Conservation (phyloP, 257 asterid species). For the Solanum sejunctum region DNA sequence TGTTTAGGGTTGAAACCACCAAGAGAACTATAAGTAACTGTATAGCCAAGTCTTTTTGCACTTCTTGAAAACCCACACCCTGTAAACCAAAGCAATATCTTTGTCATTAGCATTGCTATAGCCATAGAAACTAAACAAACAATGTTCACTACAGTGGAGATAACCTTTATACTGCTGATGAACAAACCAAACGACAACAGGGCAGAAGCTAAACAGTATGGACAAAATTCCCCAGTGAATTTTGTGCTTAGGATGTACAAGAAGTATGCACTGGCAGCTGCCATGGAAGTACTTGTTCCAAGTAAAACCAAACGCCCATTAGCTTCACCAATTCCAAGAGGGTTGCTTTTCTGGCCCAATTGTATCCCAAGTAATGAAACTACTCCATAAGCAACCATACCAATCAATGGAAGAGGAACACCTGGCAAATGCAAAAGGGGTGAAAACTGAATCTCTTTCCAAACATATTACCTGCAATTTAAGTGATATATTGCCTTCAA, state of each 20-base stretch:
- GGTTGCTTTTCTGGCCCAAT: conserved; percentile 30
- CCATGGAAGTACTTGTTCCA: conserved; percentile 79
- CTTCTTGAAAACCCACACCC: conserved; percentile 43
- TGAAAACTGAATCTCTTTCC: conserved; percentile 4
- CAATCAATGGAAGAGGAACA: conserved; percentile 79
- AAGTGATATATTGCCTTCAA: not conserved
- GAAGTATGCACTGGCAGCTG: conserved; percentile 84
- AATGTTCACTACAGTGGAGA: conserved; percentile 1
- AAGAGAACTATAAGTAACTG: conserved; percentile 51
- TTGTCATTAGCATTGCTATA: conserved; percentile 1
- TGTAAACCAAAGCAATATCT: conserved; percentile 16
- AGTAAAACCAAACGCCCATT: conserved; percentile 43
- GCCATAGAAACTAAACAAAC: not conserved
- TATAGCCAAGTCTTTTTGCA: conserved; percentile 43
- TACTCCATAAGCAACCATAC: conserved; percentile 85
- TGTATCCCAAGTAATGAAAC: conserved; percentile 57
- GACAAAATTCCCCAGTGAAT: conserved; percentile 66
- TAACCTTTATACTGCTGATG: conserved; percentile 59
- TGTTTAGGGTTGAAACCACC: conserved; percentile 56
- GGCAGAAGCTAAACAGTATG: conserved; percentile 75
- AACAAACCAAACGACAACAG: conserved; percentile 67
- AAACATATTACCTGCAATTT: conserved; percentile 1
- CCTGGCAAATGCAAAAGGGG: conserved; percentile 41
- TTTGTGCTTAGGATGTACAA: conserved; percentile 68
- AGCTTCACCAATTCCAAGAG: conserved; percentile 31